Percentiles rank a stretch among this genome's conserved stretches.
Conservation (phyloP, 2,329 filamentous ascomycete species). For the Monosporascus sp. region DNA sequence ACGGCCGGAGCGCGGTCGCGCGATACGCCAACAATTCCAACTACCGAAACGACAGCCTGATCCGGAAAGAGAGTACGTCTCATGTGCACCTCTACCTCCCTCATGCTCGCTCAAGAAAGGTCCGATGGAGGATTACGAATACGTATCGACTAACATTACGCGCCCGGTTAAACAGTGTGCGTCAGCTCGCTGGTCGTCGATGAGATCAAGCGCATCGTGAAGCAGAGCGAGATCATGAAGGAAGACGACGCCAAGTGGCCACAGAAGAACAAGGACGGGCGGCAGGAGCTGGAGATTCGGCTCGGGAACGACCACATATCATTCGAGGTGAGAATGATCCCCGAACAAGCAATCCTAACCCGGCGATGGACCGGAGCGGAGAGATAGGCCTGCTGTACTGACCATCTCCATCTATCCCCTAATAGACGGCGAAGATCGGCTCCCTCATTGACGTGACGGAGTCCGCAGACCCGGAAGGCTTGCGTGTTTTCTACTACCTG, state of each 20-base stretch:
- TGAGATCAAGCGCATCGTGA: constrained; percentile 96
- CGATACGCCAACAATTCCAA: constrained; percentile 99
- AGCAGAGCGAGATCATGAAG: constrained; percentile 95
- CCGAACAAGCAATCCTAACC: too few relatives aligned
- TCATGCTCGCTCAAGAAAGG: background rate
- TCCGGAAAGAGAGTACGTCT: constrained; percentile 93
- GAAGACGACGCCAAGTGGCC: constrained; percentile 99
- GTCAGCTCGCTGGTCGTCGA: constrained; percentile 86
- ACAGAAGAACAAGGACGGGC: constrained; percentile 97
- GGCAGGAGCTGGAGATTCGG: constrained; percentile 92
- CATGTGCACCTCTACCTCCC: constrained; percentile 8
- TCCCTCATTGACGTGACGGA: constrained; percentile 96
- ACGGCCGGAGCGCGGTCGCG: constrained; percentile 87
- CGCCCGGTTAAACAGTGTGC: constrained; percentile 62
- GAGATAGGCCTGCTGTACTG: constrained; percentile 3
- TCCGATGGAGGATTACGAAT: background rate
- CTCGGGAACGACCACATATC: constrained; percentile 94
- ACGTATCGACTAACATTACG: constrained; percentile 1
- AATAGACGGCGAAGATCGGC: constrained; percentile 92
- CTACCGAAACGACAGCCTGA: constrained; percentile 96
- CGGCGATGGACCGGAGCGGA: too few relatives aligned
- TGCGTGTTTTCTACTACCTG: constrained; percentile 97
- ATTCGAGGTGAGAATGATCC: constrained; percentile 70
- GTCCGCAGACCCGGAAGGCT: constrained; percentile 89
- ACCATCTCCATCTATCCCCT: background rate